Evolutionary conservation across 768 basidiomycete genomes (phyloP), one percentile per base, ranked within the genome.

Genomic region (Cystofilobasidium capitatum): DNA sequence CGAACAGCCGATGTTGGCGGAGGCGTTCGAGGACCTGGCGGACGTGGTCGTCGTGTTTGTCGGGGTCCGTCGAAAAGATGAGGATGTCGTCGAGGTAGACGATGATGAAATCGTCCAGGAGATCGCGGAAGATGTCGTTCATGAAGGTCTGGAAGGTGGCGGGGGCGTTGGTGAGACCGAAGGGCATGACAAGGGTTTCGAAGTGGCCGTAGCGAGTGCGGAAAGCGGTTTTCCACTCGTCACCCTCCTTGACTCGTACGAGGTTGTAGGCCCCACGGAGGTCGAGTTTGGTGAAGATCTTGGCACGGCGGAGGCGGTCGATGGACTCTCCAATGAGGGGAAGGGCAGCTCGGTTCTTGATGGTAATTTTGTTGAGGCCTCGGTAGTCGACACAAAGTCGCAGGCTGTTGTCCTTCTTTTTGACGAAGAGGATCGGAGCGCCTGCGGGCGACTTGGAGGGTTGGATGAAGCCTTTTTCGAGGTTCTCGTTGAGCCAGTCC

Each of bases 331-430:
- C 0, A 77, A 82, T 0, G 77, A 76, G 49, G 73, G 75, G 0
- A 1, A 74, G 55, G 4, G 73, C 72, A 44, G 69, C 64, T 3
- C 62, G 57, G 58, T 75, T 71, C 66, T 70, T 72, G 20, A 68
- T 61, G 20, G 65, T 71, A 60, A 69, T 66, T 29, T 85, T 86
- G 20, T 90, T 76, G 86, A 89, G 74, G 86, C 88, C 76, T 84
- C 73, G 60, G 57, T 80, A 80, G 57, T 80, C 79, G 40, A 78
- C 74, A 5, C 78, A 72, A 0, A 73, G 73, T 0, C 73, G 63
- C 1, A 79, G 67, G 0, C 58, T 58, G 1, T 78, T 75, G 64
- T 78, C 79, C 68, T 79, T 77, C 71, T 79, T 79, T 26, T 74
- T 74, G 9, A 79, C 67, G 37, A 80, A 78, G 70, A 77, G 73